These are phyloP conservation scores for Candida buenavistaensis DNA, from an alignment of 1,139 yeast genomes.

Conservation along the genomic window DNA sequence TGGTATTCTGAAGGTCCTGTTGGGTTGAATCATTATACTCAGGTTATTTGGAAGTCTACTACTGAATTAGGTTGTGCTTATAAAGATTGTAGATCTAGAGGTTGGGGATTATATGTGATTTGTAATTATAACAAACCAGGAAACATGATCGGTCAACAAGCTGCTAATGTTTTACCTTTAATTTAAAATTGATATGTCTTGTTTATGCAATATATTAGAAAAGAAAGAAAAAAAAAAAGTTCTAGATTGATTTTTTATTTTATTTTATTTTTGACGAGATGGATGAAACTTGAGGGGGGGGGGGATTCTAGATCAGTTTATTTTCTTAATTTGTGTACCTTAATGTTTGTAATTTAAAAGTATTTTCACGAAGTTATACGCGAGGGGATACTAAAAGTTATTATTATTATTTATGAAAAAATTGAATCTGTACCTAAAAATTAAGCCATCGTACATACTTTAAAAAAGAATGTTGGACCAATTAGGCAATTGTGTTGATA, in stretches of 20 bases:
- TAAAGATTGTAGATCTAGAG: constrained; percentile 41
- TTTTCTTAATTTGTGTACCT: too few species aligned
- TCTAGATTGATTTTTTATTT: too few species aligned
- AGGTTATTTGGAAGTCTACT: constrained; percentile 75
- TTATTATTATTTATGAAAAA: too few species aligned
- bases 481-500: constrained; percentile 1
- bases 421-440: background rate
- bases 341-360: too few species aligned
- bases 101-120: constrained; percentile 45
- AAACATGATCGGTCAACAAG: constrained; percentile 44
- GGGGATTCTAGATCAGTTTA: too few species aligned
- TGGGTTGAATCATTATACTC: constrained; percentile 72
- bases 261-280: too few species aligned
- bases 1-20: constrained; percentile 76
- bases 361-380: too few species aligned
- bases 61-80: constrained; percentile 70
- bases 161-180: constrained; percentile 46
- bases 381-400: too few species aligned
- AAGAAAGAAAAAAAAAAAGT: too few species aligned
- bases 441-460: constrained; percentile 1
- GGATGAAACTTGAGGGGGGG: too few species aligned
- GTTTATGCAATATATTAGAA: too few species aligned
- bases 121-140: constrained; percentile 52
- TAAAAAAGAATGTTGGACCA: constrained; percentile 2
- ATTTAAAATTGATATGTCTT: background rate